Evolutionary conservation across 1,139 yeast species (phyloP).

Genomic region (Pneumocystis wakefieldiae): DNA sequence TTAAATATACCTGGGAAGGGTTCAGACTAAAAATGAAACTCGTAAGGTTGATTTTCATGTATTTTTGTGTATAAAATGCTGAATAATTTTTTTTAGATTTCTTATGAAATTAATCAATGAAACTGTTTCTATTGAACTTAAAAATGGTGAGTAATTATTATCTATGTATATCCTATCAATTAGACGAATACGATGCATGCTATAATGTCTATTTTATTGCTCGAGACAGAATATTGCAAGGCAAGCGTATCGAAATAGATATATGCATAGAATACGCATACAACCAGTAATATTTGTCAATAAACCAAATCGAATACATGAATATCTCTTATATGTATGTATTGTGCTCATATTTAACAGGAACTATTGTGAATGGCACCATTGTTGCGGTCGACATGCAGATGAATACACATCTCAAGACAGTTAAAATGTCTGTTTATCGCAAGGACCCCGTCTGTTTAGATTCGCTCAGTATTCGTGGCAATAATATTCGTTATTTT

Average conservation of each 20-base stretch:
- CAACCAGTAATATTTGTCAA: neutral
- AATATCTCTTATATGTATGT: neutral
- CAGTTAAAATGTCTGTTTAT: constrained; percentile 60
- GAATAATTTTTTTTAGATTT: constrained; percentile 31
- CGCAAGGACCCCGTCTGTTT: constrained; percentile 59
- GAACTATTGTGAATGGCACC: constrained; percentile 50
- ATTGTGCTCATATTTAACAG: constrained; percentile 11
- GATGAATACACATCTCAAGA: constrained; percentile 79
- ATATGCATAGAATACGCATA: neutral
- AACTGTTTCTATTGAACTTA: constrained; percentile 80
- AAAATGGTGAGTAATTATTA: constrained; percentile 43
- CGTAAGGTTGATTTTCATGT: neutral
- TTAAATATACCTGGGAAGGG: neutral
- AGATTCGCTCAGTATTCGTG: constrained; percentile 74
- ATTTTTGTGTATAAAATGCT: neutral
- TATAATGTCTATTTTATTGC: too few relatives aligned
- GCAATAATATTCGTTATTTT: constrained; percentile 76
- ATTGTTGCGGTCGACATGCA: constrained; percentile 74
- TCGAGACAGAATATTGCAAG: too few relatives aligned
- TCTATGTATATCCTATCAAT: too few relatives aligned
- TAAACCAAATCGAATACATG: neutral
- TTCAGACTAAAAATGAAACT: neutral
- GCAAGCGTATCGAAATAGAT: too few relatives aligned
- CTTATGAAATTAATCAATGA: constrained; percentile 78
- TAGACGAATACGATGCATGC: too few relatives aligned